Base-by-base conservation (phyloP, 257 asterid genomes). In the Solanum etuberosum region DNA sequence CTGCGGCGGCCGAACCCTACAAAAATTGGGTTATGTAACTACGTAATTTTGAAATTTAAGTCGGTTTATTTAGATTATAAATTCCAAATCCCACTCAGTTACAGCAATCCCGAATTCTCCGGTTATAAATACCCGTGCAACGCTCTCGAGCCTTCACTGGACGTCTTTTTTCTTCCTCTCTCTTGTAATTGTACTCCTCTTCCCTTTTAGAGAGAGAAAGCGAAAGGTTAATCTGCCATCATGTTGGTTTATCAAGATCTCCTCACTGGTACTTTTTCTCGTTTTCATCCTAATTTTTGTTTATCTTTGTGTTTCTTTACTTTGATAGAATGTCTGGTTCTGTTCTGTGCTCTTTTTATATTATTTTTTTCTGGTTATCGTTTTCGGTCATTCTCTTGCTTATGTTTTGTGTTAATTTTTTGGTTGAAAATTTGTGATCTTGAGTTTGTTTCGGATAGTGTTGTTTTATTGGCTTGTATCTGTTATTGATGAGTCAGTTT, bases 181-280 rank as follows among this genome's bases (percentile, higher is more conserved):
- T 76, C 34, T 40, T 42, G 0, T n/a, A 25, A 4, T 37, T 4
- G 1, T 51, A 1, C 1, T 37, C 37, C 6, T 77, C 59, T 21
- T n/a, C 6, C 23, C 27, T n/a, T n/a, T 40, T n/a, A 3, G 83
- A 74, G 83, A 40, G 35, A 11, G 34, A 27, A 43, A 80, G 84
- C 40, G 46, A 46, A 78, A 80, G 85, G 15, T 7, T 80, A 46
- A 35, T 16, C 27, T 46, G 35, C 71, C 86, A 90, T 31, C 91
- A 91, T 92, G 96, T 88, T 95, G 96, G 95, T 95, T 88, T 95
- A 93, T 43, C 96, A 92, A 46, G 98, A 95, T 93, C 87, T 93
- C 42, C 87, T 95, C 63, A 6, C 34, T 2, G 31, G 67, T 40
- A 21, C 9, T 8, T 5, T 25, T 78, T 86, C 85, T 40, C 72